phyloP scores from a whole-genome alignment of 106 monocot species.

The Allium fistulosum region DNA sequence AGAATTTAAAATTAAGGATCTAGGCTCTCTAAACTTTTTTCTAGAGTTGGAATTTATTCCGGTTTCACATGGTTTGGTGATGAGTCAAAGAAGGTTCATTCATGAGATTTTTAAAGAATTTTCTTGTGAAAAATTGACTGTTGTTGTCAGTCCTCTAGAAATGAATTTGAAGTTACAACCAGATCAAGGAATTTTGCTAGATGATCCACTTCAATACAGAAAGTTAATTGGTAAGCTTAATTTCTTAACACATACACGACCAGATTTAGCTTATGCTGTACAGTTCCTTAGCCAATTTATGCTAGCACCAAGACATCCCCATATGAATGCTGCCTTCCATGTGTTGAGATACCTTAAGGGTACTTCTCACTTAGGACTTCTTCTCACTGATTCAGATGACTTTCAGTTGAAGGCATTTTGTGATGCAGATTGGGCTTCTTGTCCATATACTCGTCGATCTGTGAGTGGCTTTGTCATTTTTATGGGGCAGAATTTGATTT shows the following conservation, averaged over 20 bases:
- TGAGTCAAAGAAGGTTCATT: slow-evolving; percentile 2
- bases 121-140: not conserved
- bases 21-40: not conserved
- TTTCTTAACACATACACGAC: slow-evolving; percentile 2
- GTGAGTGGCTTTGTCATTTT: not conserved
- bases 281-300: slow-evolving; percentile 13
- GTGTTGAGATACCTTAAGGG: slow-evolving; percentile 3
- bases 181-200: not conserved
- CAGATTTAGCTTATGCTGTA: slow-evolving; percentile 5
- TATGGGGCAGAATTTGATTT: not conserved
- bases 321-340: not conserved
- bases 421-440: slow-evolving; percentile 8
- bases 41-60: slow-evolving; percentile 3
- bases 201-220: not conserved
- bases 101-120: not conserved
- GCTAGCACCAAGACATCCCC: not conserved
- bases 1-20: slow-evolving; percentile 2
- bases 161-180: not conserved
- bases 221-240: not conserved
- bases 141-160: not conserved
- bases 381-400: not conserved
- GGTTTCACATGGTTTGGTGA: not conserved
- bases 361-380: not conserved
- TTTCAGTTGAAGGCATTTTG: not conserved
- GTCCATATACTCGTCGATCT: not conserved